These are phyloP conservation scores for Bremia lactucae DNA, from an alignment of 352 stramenopile species.

Conservation along the genomic window DNA sequence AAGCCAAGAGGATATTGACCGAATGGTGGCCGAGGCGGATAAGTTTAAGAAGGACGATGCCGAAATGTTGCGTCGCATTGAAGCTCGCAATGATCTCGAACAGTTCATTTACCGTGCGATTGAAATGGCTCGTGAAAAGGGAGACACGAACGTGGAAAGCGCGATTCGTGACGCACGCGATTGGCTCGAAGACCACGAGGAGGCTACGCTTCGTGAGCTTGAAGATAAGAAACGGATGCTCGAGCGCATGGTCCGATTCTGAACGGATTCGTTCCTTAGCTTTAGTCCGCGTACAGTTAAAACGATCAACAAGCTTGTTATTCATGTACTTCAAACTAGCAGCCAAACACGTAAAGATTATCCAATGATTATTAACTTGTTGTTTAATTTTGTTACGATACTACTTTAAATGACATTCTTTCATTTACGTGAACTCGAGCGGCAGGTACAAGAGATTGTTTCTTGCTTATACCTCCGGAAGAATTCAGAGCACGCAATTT, in stretches of 20 bases:
- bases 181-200: conserved; percentile 84
- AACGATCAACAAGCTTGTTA: conserved; percentile 25
- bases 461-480: no score
- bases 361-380: no score
- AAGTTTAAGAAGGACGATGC: conserved; percentile 70
- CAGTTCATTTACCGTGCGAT: conserved; percentile 69
- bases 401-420: no score
- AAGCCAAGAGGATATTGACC: conserved; percentile 59
- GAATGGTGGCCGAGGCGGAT: conserved; percentile 57
- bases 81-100: conserved; percentile 54
- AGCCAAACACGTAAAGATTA: no score
- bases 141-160: conserved; percentile 68
- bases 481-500: no score
- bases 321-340: conserved; percentile 18
- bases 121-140: conserved; percentile 55
- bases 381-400: no score
- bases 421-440: no score
- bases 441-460: no score
- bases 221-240: conserved; percentile 90
- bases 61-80: conserved; percentile 60
- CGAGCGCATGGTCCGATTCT: conserved; percentile 59
- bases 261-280: conserved; percentile 28
- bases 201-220: conserved; percentile 87
- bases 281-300: conserved; percentile 23
- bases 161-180: conserved; percentile 69